Conservation (phyloP, 1,139 yeast genomes). For the Saccharomyces uvarum region DNA sequence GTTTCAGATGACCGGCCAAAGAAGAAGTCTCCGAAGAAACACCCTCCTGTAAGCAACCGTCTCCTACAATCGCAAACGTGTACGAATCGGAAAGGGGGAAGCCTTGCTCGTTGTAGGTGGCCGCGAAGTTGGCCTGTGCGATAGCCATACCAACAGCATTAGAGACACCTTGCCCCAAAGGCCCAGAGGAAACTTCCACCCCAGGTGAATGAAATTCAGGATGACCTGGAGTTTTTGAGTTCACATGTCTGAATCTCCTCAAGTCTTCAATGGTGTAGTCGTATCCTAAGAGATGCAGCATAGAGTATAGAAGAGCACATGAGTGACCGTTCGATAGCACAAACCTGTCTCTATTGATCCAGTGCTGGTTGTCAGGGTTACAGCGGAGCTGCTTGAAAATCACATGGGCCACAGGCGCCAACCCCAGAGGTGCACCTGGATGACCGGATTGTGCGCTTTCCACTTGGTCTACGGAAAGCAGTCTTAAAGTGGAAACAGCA, state of each 20-base stretch:
- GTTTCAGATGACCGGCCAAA: constrained; percentile 91
- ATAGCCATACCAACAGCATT: constrained; percentile 96
- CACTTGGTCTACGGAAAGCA: constrained; percentile 82
- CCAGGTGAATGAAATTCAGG: constrained; percentile 84
- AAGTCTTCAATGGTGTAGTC: constrained; percentile 76
- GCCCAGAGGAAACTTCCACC: constrained; percentile 96
- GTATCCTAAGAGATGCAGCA: constrained; percentile 82
- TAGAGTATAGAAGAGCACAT: constrained; percentile 78
- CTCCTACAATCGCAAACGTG: constrained; percentile 83
- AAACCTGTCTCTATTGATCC: constrained; percentile 94
- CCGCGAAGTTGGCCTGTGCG: constrained; percentile 88
- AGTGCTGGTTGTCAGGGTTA: constrained; percentile 84
- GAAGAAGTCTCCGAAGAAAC: constrained; percentile 90
- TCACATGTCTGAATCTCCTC: constrained; percentile 81
- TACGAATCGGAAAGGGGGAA: constrained; percentile 61
- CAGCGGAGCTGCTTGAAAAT: constrained; percentile 72
- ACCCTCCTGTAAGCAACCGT: constrained; percentile 98
- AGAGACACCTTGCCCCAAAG: constrained; percentile 95
- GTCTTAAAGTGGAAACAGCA: constrained; percentile 83
- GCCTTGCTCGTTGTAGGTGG: constrained; percentile 87
- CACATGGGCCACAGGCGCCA: constrained; percentile 80
- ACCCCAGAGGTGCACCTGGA: constrained; percentile 98
- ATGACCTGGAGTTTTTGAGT: constrained; percentile 94
- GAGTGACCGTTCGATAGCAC: constrained; percentile 96
- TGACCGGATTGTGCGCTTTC: constrained; percentile 91